These are phyloP conservation scores for Pleurotus ostreatus DNA, from an alignment of 768 basidiomycete species.

Conservation along the genomic window DNA sequence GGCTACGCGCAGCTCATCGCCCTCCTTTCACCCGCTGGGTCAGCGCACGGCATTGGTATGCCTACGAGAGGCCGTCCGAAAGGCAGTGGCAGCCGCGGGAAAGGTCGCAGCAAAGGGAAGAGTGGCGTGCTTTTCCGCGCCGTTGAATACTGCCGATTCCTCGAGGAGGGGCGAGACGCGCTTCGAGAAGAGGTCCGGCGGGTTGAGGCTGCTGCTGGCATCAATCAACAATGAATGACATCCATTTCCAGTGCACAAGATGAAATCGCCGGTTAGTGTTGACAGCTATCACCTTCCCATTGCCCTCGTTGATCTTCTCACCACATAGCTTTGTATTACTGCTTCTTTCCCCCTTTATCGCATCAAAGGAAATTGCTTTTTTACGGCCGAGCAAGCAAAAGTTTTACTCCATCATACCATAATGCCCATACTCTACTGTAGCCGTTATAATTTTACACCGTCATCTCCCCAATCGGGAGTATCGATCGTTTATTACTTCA, in stretches of 20 bases:
- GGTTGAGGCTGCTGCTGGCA: conserved; percentile 65
- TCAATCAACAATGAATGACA: conserved; percentile 25
- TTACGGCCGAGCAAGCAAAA: not conserved
- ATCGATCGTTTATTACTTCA: conserved; percentile 1
- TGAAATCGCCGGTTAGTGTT: not conserved
- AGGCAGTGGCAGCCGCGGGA: conserved; percentile 65
- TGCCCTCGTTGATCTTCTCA: not conserved
- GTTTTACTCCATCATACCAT: not conserved
- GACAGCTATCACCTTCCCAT: not conserved
- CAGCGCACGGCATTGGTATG: conserved; percentile 62
- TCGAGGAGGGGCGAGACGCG: conserved; percentile 79
- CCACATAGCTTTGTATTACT: not conserved
- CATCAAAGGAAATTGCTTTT: not conserved
- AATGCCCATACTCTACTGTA: not conserved
- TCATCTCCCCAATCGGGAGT: not conserved
- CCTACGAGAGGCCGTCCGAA: conserved; percentile 79
- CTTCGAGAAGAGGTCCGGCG: conserved; percentile 64
- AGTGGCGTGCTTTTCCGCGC: conserved; percentile 86
- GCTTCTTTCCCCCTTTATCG: not conserved
- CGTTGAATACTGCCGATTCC: conserved; percentile 79
- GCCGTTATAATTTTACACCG: not conserved
- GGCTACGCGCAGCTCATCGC: conserved; percentile 85
- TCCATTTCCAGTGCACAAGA: not conserved
- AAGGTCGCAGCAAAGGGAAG: conserved; percentile 78
- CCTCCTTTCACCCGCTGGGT: conserved; percentile 75